phyloP scores from a whole-genome alignment of 306 rosid genomes.

The Begonia fuchsioides region DNA sequence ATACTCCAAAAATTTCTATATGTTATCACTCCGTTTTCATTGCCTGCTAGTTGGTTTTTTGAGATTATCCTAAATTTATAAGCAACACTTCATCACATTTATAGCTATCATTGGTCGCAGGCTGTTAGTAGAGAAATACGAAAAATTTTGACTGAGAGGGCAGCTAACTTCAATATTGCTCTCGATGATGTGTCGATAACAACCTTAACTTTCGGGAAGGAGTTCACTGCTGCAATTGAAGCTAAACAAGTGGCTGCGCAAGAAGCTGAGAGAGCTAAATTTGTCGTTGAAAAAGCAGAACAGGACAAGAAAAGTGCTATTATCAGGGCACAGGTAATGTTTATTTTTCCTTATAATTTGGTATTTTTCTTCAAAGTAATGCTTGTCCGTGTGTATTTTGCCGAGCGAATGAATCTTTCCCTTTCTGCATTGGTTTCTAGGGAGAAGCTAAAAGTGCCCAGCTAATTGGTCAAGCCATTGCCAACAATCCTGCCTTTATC shows the following conservation, averaged over 20 bases:
- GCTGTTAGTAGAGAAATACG: slow-evolving; percentile 73
- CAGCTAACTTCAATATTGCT: slow-evolving; percentile 65
- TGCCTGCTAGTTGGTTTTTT: too few relatives aligned
- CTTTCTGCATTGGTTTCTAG: slow-evolving; percentile 20
- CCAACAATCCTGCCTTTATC: slow-evolving; percentile 75
- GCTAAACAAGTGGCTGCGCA: slow-evolving; percentile 97
- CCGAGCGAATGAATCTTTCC: not conserved
- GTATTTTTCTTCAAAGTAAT: not conserved
- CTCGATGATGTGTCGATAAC: slow-evolving; percentile 90
- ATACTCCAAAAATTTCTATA: too few relatives aligned
- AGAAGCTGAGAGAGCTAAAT: slow-evolving; percentile 94
- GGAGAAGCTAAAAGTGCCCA: slow-evolving; percentile 83
- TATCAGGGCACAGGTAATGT: slow-evolving; percentile 63
- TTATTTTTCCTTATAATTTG: not conserved
- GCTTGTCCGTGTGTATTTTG: too few relatives aligned
- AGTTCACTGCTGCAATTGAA: slow-evolving; percentile 77
- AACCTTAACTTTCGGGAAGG: slow-evolving; percentile 54
- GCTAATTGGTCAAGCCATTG: slow-evolving; percentile 69
- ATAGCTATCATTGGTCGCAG: slow-evolving; percentile 16
- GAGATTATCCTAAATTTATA: too few relatives aligned
- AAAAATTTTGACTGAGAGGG: slow-evolving; percentile 60
- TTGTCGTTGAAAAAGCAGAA: slow-evolving; percentile 76
- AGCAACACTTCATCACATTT: too few relatives aligned
- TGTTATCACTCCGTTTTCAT: too few relatives aligned
- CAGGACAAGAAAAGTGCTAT: slow-evolving; percentile 77